Conservation (phyloP, 345 rosid genomes). For the Aquilaria sinensis region DNA sequence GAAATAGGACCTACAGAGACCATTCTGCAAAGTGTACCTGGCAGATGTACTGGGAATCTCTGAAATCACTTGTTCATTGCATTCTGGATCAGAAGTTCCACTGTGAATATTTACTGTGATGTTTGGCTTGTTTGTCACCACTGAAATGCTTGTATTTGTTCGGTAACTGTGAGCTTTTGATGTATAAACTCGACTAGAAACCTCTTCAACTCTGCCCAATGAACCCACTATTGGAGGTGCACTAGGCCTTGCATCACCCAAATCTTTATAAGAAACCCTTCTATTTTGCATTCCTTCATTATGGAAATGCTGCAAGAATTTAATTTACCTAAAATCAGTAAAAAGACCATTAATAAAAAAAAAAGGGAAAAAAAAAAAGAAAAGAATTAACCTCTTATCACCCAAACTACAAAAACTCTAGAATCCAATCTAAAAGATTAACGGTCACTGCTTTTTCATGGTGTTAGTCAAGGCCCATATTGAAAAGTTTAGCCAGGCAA, state of each 20-base stretch:
- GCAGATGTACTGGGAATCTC: slow-evolving; percentile 18
- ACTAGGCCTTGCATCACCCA: slow-evolving; percentile 57
- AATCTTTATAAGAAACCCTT: slow-evolving; percentile 26
- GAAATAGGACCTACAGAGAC: not conserved
- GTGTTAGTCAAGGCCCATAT: too few species aligned
- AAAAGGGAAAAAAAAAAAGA: too few species aligned
- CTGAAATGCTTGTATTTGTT: slow-evolving; percentile 11
- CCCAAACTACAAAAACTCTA: not conserved
- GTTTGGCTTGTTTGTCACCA: slow-evolving; percentile 9
- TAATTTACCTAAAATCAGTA: slow-evolving; percentile 3
- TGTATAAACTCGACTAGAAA: slow-evolving; percentile 19
- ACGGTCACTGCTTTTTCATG: too few species aligned
- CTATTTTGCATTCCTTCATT: slow-evolving; percentile 27
- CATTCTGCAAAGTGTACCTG: slow-evolving; percentile 13
- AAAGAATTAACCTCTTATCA: not conserved
- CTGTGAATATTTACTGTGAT: slow-evolving; percentile 4
- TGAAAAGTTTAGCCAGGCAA: too few species aligned
- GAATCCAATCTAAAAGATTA: not conserved
- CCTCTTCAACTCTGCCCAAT: slow-evolving; percentile 29
- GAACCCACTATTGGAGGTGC: slow-evolving; percentile 47
- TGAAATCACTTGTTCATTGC: not conserved
- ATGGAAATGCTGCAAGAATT: slow-evolving; percentile 41
- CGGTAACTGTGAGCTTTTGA: slow-evolving; percentile 12
- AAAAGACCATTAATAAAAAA: too few species aligned
- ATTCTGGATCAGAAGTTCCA: slow-evolving; percentile 4